Evolutionary conservation across 2,329 filamentous ascomycete species (phyloP).

Genomic region (Apiospora rasikravindrae): DNA sequence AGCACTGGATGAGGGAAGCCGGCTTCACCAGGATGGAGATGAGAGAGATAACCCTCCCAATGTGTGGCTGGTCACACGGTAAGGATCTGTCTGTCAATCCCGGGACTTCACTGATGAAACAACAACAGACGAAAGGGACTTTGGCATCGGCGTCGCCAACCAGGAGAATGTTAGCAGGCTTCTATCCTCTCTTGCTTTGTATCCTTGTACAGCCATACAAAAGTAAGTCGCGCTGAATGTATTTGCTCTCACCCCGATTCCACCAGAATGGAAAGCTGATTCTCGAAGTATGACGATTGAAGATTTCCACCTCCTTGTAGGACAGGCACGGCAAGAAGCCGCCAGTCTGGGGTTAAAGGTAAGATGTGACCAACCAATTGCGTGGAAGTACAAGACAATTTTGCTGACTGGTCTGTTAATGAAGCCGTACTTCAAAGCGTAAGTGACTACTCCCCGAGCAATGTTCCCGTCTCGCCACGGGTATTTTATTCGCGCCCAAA

Average conservation of each 20-base stretch:
- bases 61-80: constrained; percentile 74
- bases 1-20: constrained; percentile 61
- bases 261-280: constrained; percentile 15
- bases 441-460: background rate
- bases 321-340: constrained; percentile 53
- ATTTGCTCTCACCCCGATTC: constrained; percentile 5
- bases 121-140: constrained; percentile 53
- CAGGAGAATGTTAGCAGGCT: constrained; percentile 59
- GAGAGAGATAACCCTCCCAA: constrained; percentile 66
- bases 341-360: constrained; percentile 62
- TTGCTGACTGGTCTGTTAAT: background rate
- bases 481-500: background rate
- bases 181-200: constrained; percentile 60
- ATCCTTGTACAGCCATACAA: constrained; percentile 58
- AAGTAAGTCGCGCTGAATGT: constrained; percentile 43
- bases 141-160: constrained; percentile 59
- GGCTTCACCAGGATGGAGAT: constrained; percentile 73
- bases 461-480: background rate
- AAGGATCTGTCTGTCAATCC: constrained; percentile 32
- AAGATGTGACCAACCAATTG: constrained; percentile 27
- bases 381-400: background rate
- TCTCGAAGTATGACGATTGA: constrained; percentile 51
- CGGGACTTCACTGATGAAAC: constrained; percentile 26
- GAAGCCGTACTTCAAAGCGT: constrained; percentile 22
- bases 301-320: constrained; percentile 63